Base-by-base conservation (phyloP, 2,329 filamentous ascomycete species). In the Talaromyces rugulosus region DNA sequence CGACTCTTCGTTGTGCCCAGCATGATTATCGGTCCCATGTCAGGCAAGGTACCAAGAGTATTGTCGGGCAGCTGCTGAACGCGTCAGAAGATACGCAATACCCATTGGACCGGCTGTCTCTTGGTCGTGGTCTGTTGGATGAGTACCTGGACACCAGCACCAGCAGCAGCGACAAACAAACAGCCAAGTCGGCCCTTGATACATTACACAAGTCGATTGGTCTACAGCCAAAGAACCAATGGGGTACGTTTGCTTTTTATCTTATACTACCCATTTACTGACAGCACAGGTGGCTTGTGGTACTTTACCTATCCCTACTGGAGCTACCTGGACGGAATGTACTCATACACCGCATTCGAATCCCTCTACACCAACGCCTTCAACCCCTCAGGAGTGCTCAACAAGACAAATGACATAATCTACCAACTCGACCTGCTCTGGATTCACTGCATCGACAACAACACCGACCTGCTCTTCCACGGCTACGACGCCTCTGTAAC, bases 241-340 rank as follows among this genome's bases (percentile, higher is more conserved):
- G 55, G 11, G 58, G 61, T 60, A 33, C 9, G 28, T 16, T 9
- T 12, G n/a, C 47, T 18, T 3, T 52, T 1, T 7, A 5, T 33
- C 5, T 23, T 11, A 14, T 3, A 40, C 6, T 8, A 16, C 30
- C 8, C 14, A 16, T 40, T 18, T 4, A 28, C 30, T 55, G 42
- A 62, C 30, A 53, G 3, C 5, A 59, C 30, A 62, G 61, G 61
- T 3, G 61, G 60, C 11, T 27, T 59, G 28, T 59, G 69, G 69
- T 70, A 68, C 54, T 70, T 61, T 54, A 63, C 56, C 0, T 84
- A 84, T 64, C 81, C 80, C 1, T 72, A 83, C 59, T 81, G 81
- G 76, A 81, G 79, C 66, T 85, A 83, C 65, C 72, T 83, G 3
- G 82, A 85, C 64, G 82, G 82, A 62, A 81, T 83, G 77, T 83